Percentiles rank a stretch among this genome's conserved stretches.
These are phyloP conservation scores for Malus hybrid DNA, from an alignment of 331 rosid genomes.

Conservation along the genomic window DNA sequence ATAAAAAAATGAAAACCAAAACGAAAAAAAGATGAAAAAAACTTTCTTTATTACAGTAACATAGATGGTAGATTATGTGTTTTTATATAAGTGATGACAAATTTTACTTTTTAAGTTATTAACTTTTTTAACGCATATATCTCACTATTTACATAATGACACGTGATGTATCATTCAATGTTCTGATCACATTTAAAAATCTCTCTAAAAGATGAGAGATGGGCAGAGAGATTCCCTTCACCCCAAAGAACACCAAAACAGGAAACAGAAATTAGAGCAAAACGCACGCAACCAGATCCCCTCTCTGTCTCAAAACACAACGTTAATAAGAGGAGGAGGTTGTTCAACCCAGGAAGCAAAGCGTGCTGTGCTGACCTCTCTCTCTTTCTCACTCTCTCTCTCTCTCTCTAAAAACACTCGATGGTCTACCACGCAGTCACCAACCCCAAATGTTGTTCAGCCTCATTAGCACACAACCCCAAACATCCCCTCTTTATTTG, in stretches of 20 bases:
- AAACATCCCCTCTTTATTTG: conserved; percentile 20
- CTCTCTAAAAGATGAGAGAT: neutral
- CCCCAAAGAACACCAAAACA: conserved; percentile 32
- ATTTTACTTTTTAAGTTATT: too few relatives aligned
- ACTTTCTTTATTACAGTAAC: too few relatives aligned
- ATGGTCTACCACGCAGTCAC: neutral
- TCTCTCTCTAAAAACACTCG: too few relatives aligned
- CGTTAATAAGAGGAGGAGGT: conserved; percentile 22
- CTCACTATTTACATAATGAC: too few relatives aligned
- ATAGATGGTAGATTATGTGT: too few relatives aligned
- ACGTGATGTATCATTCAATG: fast-evolving
- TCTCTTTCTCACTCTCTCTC: too few relatives aligned
- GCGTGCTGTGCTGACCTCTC: conserved; percentile 50
- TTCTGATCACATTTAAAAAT: fast-evolving
- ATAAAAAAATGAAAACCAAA: neutral
- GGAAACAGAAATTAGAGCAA: conserved; percentile 44
- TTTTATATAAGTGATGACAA: too few relatives aligned
- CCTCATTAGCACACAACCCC: conserved; percentile 31
- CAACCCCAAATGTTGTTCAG: neutral
- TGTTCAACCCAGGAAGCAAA: conserved; percentile 63
- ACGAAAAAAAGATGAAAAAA: neutral
- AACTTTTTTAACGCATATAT: too few relatives aligned
- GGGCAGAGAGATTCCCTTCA: conserved; percentile 19
- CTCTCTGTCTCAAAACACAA: conserved; percentile 8
- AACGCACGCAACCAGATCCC: conserved; percentile 50